Evolutionary conservation across 108 stramenopile species (phyloP).

Genomic region (Pseudonitzschia multiseries): DNA sequence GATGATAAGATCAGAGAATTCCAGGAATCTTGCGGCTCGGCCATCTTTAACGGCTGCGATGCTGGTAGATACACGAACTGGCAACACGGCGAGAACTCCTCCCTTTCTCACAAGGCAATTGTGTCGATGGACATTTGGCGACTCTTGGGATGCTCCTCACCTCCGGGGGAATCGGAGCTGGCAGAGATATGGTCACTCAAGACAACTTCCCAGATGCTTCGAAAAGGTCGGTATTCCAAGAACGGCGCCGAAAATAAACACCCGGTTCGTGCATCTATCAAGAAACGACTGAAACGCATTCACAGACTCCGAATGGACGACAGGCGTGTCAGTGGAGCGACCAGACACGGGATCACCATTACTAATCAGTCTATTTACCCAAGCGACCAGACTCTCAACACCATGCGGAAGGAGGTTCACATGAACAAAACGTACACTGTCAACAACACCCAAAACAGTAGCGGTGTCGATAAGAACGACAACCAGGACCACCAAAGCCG

Average conservation of each 20-base stretch:
- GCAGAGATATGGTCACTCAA: slow-evolving; percentile 29
- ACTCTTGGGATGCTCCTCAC: slow-evolving; percentile 28
- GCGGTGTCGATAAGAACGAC: neutral
- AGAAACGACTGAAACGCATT: slow-evolving; percentile 29
- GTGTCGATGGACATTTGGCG: slow-evolving; percentile 28
- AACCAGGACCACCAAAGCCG: neutral
- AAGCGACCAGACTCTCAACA: slow-evolving; percentile 1
- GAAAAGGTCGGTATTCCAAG: neutral
- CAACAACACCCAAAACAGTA: neutral
- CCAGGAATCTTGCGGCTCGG: neutral
- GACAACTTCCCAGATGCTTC: neutral
- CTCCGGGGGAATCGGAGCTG: slow-evolving; percentile 20
- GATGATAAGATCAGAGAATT: slow-evolving; percentile 1
- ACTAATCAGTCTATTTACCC: neutral
- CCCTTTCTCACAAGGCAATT: neutral
- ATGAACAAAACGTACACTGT: neutral
- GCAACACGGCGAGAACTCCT: neutral
- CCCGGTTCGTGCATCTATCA: slow-evolving; percentile 15
- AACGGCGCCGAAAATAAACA: neutral
- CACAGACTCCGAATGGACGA: slow-evolving; percentile 26
- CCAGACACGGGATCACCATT: slow-evolving; percentile 33
- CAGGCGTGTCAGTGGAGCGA: slow-evolving; percentile 19
- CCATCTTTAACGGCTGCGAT: neutral
- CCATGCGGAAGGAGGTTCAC: neutral
- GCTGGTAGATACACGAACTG: neutral